These are phyloP conservation scores for Begonia loranthoides DNA, from an alignment of 306 rosid species.

Conservation along the genomic window DNA sequence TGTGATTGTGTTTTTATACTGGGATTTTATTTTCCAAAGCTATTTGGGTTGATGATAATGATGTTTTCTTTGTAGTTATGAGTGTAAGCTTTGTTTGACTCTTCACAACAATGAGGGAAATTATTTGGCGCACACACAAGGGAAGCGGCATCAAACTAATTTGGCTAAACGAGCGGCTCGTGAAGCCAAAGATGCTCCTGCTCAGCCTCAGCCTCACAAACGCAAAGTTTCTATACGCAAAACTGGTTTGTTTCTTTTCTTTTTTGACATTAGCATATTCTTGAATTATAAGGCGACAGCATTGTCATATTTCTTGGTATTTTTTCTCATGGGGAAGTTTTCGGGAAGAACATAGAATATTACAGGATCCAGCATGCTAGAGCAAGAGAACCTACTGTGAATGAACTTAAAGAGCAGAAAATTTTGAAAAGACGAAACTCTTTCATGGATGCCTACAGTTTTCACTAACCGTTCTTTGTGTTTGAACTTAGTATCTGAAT, in stretches of 20 bases:
- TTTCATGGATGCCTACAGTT: too few relatives aligned
- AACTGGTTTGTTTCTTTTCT: conserved; percentile 23
- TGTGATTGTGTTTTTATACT: neutral
- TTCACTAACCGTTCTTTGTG: too few relatives aligned
- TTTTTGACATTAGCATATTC: too few relatives aligned
- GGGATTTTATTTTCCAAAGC: neutral
- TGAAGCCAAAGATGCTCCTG: conserved; percentile 90
- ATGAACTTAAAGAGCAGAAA: too few relatives aligned
- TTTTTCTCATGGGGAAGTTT: too few relatives aligned
- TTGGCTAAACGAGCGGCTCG: conserved; percentile 91
- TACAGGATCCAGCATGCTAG: too few relatives aligned
- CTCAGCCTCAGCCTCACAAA: conserved; percentile 97
- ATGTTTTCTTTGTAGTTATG: conserved; percentile 38
- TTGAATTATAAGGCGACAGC: too few relatives aligned
- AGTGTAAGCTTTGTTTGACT: conserved; percentile 87
- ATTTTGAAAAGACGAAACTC: too few relatives aligned
- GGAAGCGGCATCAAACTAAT: conserved; percentile 91
- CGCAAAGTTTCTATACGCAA: conserved; percentile 71
- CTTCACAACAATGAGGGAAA: conserved; percentile 94
- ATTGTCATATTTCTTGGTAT: too few relatives aligned
- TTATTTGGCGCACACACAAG: conserved; percentile 94
- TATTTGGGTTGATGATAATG: neutral
- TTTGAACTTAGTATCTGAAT: too few relatives aligned
- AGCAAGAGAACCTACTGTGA: too few relatives aligned
- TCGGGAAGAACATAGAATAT: too few relatives aligned